Evolutionary conservation across 2,329 filamentous ascomycete species (phyloP), one percentile per base, ranked within the genome.

Genomic region (Lojkania enalia): DNA sequence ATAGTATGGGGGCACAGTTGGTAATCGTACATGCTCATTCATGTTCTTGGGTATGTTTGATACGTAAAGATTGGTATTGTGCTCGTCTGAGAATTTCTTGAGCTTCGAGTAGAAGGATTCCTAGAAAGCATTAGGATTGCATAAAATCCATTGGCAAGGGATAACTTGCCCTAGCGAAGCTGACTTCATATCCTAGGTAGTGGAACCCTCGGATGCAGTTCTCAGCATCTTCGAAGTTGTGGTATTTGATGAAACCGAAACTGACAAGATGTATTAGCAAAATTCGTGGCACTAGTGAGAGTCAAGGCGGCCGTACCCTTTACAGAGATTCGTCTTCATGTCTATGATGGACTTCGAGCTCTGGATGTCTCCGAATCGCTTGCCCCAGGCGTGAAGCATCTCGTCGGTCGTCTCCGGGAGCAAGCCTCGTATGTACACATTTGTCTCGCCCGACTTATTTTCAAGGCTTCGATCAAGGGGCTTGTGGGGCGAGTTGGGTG

Each of bases 341-440:
- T 99, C 95, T 63, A 99, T 95, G 73, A 99, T 99, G 12, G 95
- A 94, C 78, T 99, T 99, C 64, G 90, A 96, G 55, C 91, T 95
- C 74, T 96, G 90, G 46, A 99, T 94, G 49, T 87, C 85, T 31
- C 47, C 95, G 65, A 97, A 99, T 39, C 92, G 88, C 57, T 83
- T 79, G 32, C 92, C 87, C 73, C 94, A 97, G 32, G 79, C 78
- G 59, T 87, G 81, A 14, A 99, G 77, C 66, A 95, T 86, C 38
- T 95, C 88, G 63, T 99, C 94, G 37, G 95, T 94, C 0, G 92
- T 99, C 60, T 95, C 92, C 0, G 94, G 92, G 53, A 95, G 88
- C 51, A 99, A 85, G 14, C 95, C 95, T 49, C 94, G 89, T 54
- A 99, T 96, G 76, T 99, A 99, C 54, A 99, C 92, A 63, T 99